phyloP scores from a whole-genome alignment of 148 eudicot species.

The Oxyria digyna region DNA sequence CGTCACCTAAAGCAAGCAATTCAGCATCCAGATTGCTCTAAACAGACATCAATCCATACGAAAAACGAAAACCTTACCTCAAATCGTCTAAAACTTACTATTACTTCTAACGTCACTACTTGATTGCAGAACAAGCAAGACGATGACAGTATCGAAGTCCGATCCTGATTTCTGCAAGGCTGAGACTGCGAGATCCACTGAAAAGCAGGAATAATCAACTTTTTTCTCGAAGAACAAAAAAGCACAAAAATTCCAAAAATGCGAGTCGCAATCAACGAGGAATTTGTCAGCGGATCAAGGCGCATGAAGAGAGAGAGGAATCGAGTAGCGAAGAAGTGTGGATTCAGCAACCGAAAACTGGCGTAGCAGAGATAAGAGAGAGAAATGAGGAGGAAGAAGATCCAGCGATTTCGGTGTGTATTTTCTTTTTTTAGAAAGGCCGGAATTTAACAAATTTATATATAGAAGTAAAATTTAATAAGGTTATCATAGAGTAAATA shows the following conservation, averaged over 20 bases:
- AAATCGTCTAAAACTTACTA: background rate
- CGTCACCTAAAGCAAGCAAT: background rate
- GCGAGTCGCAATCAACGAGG: background rate
- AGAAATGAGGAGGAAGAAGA: conserved; percentile 4
- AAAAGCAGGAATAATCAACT: background rate
- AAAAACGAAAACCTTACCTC: background rate
- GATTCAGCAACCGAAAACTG: conserved; percentile 6
- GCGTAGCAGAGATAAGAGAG: background rate
- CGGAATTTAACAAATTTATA: background rate
- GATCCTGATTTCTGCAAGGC: background rate
- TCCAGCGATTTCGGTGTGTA: conserved; percentile 1
- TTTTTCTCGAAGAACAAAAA: background rate
- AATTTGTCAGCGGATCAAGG: background rate
- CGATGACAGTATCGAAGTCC: background rate
- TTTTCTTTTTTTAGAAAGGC: background rate
- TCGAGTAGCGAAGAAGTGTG: background rate
- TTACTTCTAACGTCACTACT: background rate
- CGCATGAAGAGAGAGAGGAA: background rate
- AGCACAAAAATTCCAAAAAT: background rate
- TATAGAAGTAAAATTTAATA: background rate
- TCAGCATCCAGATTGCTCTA: background rate
- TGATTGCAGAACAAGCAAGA: background rate
- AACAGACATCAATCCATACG: background rate
- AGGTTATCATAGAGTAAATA: background rate
- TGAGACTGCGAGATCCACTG: background rate